phyloP scores from a whole-genome alignment of 2,329 filamentous ascomycete genomes.

The Aspergillus tanneri region DNA sequence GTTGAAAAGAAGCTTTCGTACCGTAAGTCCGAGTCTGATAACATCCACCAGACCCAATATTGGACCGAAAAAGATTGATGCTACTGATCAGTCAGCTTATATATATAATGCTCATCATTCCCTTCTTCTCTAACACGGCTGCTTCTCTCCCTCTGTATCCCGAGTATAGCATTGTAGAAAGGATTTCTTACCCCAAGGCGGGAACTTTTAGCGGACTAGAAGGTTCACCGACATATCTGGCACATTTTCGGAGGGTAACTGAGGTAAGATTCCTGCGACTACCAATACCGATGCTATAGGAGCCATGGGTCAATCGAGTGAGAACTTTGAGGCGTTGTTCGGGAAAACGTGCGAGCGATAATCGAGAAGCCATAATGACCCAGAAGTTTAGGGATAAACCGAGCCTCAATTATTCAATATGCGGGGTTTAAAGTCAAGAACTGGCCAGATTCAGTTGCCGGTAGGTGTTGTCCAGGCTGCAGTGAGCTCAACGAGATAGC shows the following conservation, averaged over 20 bases:
- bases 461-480: background rate
- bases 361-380: conserved; percentile 40
- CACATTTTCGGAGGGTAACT: conserved; percentile 21
- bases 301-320: conserved; percentile 28
- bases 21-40: conserved; percentile 40
- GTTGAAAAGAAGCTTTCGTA: conserved; percentile 15
- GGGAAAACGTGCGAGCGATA: conserved; percentile 37
- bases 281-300: conserved; percentile 22
- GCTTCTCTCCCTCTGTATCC: background rate
- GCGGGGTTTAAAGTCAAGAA: background rate
- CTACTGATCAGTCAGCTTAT: background rate
- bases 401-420: background rate
- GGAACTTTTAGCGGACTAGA: conserved; percentile 26
- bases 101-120: background rate
- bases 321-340: conserved; percentile 33
- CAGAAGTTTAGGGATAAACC: background rate
- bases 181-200: conserved; percentile 26
- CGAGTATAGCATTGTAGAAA: background rate
- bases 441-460: background rate
- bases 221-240: conserved; percentile 9
- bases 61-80: conserved; percentile 23
- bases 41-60: conserved; percentile 26
- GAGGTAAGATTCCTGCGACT: conserved; percentile 29
- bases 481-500: background rate
- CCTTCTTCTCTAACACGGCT: background rate